Base-by-base conservation (phyloP, 1,139 yeast species). In the Suhomyces terraborum region DNA sequence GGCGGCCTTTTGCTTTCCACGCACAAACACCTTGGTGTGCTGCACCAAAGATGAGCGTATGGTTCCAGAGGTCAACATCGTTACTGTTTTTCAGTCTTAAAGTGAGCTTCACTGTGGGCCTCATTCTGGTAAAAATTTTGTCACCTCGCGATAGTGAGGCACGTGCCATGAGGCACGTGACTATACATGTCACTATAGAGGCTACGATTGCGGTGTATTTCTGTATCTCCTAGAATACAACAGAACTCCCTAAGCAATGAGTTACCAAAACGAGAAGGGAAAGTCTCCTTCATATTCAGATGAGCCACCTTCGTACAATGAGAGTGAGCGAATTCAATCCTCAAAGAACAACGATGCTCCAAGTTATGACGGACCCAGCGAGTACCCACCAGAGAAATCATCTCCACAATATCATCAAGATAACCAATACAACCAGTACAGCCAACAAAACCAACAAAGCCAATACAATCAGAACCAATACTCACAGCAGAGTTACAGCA, bases 1-100 rank as follows among this genome's bases (percentile, higher is more conserved):
- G 8, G 55, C 55, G 38, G 58, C 59, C 55, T 57, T 63, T 57
- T 55, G 67, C 55, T 66, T 75, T 29, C 66, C 72, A 60, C 71
- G 67, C 28, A 61, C 64, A 41, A 69, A 66, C 19, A 52, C 47
- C 47, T 48, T 51, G 40, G 42, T 38, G 36, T 34, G 36, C 9
- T 22, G 31, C 37, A 12, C 40, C 21, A 25, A 23, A 4, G 27
- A 17, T 6, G 37, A 26, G n/a, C 19, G 35, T 10, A 22, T n/a
- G 16, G 31, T 35, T n/a, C 23, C 26, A 23, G 36, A 24, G 32
- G 33, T 37, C 35, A 33, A 35, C 34, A 40, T 36, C 19, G 19
- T 8, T n/a, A 14, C 20, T 19, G 16, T 20, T 20, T 16, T 19
- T 12, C 16, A 12, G 16, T 24, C 16, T 24, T 8, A 12, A 12